Base-by-base conservation (phyloP, 305 asterid species). In the Ajuga reptans region DNA sequence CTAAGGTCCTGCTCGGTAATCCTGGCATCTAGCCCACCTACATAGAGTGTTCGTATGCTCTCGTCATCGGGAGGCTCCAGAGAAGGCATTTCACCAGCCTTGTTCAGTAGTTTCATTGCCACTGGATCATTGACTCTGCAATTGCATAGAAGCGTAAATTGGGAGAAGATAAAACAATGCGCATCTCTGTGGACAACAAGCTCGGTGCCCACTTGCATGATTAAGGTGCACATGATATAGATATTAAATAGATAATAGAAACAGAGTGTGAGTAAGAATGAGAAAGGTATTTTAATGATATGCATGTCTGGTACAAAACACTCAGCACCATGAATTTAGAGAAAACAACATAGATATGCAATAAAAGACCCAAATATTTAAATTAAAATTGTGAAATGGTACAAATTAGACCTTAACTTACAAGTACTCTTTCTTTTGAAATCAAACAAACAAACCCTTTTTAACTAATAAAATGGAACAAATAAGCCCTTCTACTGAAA, bases 61-160 rank as follows among this genome's bases (percentile, higher is more conserved):
- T 87, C 95, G 12, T 92, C 98, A 0, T 92, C 96, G 9, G 98
- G 97, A 54, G 97, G 96, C 83, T 90, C 97, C 71, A 92, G 69
- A 17, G 97, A 82, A 69, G 98, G 98, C 98, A 90, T 92, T 79
- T 92, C 98, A 59, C 97, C 98, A 15, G 98, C 98, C 84, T 90
- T 92, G 78, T 77, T 77, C 33, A 92, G 91, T 41, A 92, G 87
- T 84, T 90, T 92, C 84, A 86, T 4, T 9, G 98, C 98, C 79
- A 92, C 98, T 12, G 97, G 97, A 77, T 92, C 98, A 49, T 92
- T 92, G 37, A 92, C 83, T 64, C 97, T 92, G 87, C 78, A 84
- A 42, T 74, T 6, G 15, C 66, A 63, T 47, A 42, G 11, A 6
- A n/a, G 64, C 43, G 73, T 7, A 18, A 8, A 18, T 29, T 15